These are phyloP conservation scores for Pouteria glomerata DNA, from an alignment of 148 eudicot genomes.

Conservation along the genomic window DNA sequence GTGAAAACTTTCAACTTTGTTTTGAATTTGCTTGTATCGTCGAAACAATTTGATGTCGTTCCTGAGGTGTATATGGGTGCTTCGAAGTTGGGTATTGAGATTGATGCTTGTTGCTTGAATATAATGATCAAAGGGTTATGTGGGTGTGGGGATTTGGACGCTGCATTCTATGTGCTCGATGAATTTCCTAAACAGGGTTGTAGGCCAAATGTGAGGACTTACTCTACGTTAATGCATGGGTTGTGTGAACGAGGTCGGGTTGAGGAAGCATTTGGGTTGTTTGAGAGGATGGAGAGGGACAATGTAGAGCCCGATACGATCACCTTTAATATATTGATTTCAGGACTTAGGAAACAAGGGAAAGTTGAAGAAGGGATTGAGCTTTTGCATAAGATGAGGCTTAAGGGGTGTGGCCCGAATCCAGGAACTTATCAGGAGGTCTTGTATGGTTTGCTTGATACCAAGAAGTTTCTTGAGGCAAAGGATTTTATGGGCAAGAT, in stretches of 20 bases:
- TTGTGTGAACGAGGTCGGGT: constrained; percentile 52
- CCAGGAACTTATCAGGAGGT: constrained; percentile 71
- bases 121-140: constrained; percentile 79
- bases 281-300: constrained; percentile 73
- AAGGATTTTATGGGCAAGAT: constrained; percentile 45
- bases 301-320: constrained; percentile 56
- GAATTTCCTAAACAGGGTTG: constrained; percentile 73
- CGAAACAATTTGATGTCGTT: constrained; percentile 54
- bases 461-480: constrained; percentile 46
- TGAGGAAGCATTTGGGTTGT: constrained; percentile 60
- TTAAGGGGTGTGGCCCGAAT: constrained; percentile 72
- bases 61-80: constrained; percentile 54
- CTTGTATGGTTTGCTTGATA: constrained; percentile 61
- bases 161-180: constrained; percentile 69
- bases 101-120: constrained; percentile 77
- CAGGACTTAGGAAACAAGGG: constrained; percentile 59
- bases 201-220: constrained; percentile 59
- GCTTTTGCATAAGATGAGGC: constrained; percentile 52
- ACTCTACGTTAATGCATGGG: constrained; percentile 64
- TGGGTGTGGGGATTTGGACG: constrained; percentile 48
- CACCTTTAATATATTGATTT: constrained; percentile 54
- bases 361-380: constrained; percentile 62
- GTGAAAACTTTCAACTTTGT: constrained; percentile 73
- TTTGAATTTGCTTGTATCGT: constrained; percentile 57
- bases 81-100: constrained; percentile 44